These are phyloP conservation scores for Coix lacrymajobi DNA, from an alignment of 176 grass and related monocot species.

Conservation along the genomic window DNA sequence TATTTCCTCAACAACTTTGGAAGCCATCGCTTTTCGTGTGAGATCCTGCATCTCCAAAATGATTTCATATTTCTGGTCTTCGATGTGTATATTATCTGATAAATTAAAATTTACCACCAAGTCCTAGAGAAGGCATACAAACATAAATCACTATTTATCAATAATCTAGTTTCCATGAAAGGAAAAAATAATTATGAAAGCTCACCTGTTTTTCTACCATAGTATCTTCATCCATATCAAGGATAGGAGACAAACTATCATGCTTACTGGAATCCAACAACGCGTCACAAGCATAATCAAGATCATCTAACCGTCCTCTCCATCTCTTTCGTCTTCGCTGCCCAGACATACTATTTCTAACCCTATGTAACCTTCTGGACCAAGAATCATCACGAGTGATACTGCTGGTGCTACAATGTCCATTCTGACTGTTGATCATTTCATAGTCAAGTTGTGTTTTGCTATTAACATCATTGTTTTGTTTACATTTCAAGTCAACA, in stretches of 20 bases:
- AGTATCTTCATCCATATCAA: conserved; percentile 35
- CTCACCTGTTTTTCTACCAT: conserved; percentile 39
- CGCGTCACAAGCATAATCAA: conserved; percentile 33
- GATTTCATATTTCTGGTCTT: conserved; percentile 72
- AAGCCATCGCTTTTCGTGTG: conserved; percentile 71
- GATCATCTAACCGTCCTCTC: conserved; percentile 71
- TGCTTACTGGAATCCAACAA: conserved; percentile 37
- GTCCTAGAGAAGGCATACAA: conserved; percentile 38
- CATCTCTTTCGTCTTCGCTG: conserved; percentile 83
- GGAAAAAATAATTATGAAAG: conserved; percentile 31
- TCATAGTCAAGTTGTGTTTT: conserved; percentile 59
- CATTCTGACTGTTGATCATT: conserved; percentile 46
- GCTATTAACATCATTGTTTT: conserved; percentile 36
- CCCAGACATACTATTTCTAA: conserved; percentile 60
- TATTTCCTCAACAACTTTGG: conserved; percentile 96
- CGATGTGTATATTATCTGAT: conserved; percentile 23
- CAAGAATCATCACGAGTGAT: conserved; percentile 60
- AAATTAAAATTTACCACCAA: conserved; percentile 16
- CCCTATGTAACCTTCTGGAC: conserved; percentile 69
- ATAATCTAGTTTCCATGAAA: background rate
- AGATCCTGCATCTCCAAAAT: conserved; percentile 85
- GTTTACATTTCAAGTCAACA: conserved; percentile 45
- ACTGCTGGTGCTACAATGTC: conserved; percentile 81
- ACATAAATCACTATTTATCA: conserved; percentile 1
- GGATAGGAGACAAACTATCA: conserved; percentile 8